Conservation (phyloP, 176 grass and related monocot genomes). For the Lolium multiflorum region DNA sequence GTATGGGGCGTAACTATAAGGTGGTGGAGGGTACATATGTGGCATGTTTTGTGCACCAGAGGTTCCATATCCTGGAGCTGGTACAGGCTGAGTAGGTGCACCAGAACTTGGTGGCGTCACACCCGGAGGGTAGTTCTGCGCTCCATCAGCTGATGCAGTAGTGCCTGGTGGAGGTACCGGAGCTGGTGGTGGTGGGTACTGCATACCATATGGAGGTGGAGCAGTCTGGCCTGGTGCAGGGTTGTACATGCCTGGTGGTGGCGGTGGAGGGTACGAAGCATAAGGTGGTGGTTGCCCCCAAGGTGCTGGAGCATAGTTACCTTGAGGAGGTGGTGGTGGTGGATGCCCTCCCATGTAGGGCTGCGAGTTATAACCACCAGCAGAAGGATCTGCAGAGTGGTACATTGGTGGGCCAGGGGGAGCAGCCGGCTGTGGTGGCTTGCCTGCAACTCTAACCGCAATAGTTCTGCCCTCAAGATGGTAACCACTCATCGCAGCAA, state of each 20-base stretch:
- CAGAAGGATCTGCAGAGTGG: constrained; percentile 45
- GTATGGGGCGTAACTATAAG: constrained; percentile 78
- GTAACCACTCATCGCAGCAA: constrained; percentile 80
- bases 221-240: constrained; percentile 57
- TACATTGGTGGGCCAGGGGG: constrained; percentile 49
- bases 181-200: constrained; percentile 66
- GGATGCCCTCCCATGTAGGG: constrained; percentile 75
- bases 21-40: constrained; percentile 56
- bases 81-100: constrained; percentile 56
- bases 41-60: constrained; percentile 51
- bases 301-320: constrained; percentile 80
- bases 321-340: constrained; percentile 69
- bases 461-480: constrained; percentile 87
- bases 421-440: constrained; percentile 55
- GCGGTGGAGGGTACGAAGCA: constrained; percentile 65
- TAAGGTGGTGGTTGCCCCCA: constrained; percentile 83
- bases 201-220: constrained; percentile 59
- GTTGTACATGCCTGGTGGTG: constrained; percentile 74
- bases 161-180: constrained; percentile 70
- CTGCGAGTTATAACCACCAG: constrained; percentile 71
- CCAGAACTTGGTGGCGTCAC: constrained; percentile 57
- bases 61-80: constrained; percentile 59
- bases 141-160: constrained; percentile 51
- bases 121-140: constrained; percentile 64
- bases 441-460: constrained; percentile 90